Conservation (phyloP, 2,329 filamentous ascomycete genomes). For the Fusarium albidum region DNA sequence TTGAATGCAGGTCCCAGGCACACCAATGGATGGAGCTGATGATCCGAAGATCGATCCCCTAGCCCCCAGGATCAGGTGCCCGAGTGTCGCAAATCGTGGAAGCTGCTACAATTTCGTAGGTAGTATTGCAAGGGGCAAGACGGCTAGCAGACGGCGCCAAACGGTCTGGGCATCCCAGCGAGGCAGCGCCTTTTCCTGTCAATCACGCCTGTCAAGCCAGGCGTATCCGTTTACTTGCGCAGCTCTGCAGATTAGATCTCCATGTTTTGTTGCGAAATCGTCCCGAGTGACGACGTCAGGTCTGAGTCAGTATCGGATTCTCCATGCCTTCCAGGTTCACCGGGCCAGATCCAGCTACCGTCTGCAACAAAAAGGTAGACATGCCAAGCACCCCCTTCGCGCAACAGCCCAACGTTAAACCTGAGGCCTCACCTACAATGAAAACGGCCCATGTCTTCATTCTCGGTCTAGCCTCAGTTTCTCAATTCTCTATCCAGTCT, state of each 20-base stretch:
- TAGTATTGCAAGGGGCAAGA: constrained; percentile 15
- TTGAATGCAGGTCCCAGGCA: constrained; percentile 36
- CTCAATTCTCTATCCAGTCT: constrained; percentile 2
- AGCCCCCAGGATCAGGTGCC: constrained; percentile 4
- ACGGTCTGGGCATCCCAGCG: constrained; percentile 32
- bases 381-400: constrained; percentile 22
- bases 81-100: background rate
- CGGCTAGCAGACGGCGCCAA: constrained; percentile 26
- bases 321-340: no score
- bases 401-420: constrained; percentile 19
- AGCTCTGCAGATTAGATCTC: constrained; percentile 30
- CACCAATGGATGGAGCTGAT: constrained; percentile 21
- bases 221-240: constrained; percentile 2
- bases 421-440: constrained; percentile 8
- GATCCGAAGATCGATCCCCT: constrained; percentile 36
- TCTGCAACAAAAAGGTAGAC: constrained; percentile 23
- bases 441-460: background rate
- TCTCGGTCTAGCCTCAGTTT: constrained; percentile 15
- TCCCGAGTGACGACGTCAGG: background rate
- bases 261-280: constrained; percentile 18
- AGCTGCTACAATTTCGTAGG: background rate
- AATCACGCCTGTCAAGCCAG: constrained; percentile 15
- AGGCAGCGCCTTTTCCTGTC: constrained; percentile 32
- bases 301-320: background rate
- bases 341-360: constrained; percentile 1